These are phyloP conservation scores for Aspergillus indologenus DNA, from an alignment of 495 filamentous ascomycete genomes.

Conservation along the genomic window DNA sequence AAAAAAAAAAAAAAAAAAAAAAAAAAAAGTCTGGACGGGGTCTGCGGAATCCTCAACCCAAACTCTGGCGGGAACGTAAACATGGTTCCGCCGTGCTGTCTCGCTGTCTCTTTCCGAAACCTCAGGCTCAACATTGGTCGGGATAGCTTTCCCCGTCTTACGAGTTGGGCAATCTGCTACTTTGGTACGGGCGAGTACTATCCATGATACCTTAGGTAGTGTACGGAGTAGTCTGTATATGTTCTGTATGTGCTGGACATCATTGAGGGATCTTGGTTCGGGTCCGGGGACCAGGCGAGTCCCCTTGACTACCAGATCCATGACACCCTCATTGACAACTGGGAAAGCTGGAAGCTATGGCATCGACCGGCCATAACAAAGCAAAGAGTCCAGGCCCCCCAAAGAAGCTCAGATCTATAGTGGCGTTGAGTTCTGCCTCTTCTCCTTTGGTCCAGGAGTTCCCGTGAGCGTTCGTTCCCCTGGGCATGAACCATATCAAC, in stretches of 20 bases:
- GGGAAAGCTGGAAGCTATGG: background rate
- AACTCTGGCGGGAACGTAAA: constrained; percentile 6
- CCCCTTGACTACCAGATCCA: background rate
- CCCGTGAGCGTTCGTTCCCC: too few relatives aligned
- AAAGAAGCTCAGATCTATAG: background rate
- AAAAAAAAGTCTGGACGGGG: constrained; percentile 7
- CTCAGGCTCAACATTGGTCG: background rate
- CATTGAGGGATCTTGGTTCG: background rate
- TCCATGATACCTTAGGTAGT: too few relatives aligned
- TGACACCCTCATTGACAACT: background rate
- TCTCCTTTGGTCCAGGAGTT: background rate
- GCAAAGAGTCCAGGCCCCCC: background rate
- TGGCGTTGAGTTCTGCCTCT: background rate
- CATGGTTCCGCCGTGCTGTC: background rate
- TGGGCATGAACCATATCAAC: background rate
- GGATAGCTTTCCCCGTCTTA: background rate
- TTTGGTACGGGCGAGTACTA: background rate
- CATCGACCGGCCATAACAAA: background rate
- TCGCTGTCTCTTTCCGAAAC: background rate
- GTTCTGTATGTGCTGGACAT: background rate
- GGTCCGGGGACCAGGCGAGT: background rate
- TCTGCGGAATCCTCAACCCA: constrained; percentile 18
- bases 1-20: too few relatives aligned
- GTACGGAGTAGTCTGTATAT: too few relatives aligned
- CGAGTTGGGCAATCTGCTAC: background rate